phyloP scores from a whole-genome alignment of 768 basidiomycete genomes.

The Rhodocollybia butyracea region DNA sequence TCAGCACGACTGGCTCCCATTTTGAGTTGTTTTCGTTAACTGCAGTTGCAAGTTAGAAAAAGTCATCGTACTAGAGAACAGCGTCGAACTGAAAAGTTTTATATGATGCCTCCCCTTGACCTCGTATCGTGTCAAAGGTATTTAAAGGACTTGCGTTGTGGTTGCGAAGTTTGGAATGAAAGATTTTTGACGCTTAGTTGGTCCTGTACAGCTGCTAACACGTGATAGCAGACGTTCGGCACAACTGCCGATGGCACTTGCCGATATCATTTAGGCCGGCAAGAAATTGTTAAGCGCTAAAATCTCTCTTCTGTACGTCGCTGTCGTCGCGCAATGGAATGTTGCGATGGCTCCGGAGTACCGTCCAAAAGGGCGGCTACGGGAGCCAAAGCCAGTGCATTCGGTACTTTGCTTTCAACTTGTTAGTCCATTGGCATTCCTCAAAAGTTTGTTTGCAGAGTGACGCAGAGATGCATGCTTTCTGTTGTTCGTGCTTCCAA shows the following conservation, averaged over 20 bases:
- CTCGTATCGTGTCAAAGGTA: conserved; percentile 89
- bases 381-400: neutral
- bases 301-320: neutral
- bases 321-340: conserved; percentile 53
- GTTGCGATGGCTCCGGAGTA: conserved; percentile 68
- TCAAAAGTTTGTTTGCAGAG: no score
- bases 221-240: no score
- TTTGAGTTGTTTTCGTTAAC: conserved; percentile 31
- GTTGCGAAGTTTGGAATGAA: no score
- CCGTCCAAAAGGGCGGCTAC: conserved; percentile 36
- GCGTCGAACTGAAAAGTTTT: neutral
- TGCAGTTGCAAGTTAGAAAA: conserved; percentile 11
- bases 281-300: no score
- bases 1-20: conserved; percentile 93
- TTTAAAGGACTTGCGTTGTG: conserved; percentile 83
- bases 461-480: no score
- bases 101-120: conserved; percentile 87
- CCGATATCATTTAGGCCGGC: no score
- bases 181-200: no score
- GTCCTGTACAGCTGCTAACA: neutral
- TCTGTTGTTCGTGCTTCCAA: no score
- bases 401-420: conserved; percentile 7
- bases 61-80: conserved; percentile 22
- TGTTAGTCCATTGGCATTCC: no score
- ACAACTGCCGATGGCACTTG: no score